Evolutionary conservation across 2,329 filamentous ascomycete genomes (phyloP), one percentile per base, ranked within the genome.

Genomic region (Talaromyces sp.): DNA sequence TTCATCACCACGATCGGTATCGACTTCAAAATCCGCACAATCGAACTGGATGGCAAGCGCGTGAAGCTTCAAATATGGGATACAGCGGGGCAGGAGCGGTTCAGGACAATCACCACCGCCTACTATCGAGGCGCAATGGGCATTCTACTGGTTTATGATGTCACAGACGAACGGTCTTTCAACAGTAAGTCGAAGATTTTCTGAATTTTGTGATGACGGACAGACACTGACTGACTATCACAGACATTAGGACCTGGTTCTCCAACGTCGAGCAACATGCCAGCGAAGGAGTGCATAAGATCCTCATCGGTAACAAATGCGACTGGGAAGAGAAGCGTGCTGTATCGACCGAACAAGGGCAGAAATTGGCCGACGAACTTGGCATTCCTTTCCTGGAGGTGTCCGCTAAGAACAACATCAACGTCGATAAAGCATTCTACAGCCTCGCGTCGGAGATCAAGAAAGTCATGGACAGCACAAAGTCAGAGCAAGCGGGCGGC

Each of bases 1-100:
- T 97, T 97, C 85, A 97, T 97, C 84, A 97, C 93, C 68, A 99
- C 95, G 69, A 99, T 99, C 81, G 95, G 95, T 72, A 98, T 99
- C 84, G 95, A 99, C 83, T 99, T 99, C 85, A 99, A 99, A 87
- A 99, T 99, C 78, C 88, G 95, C 71, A 99, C 95, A 70, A 99
- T 99, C 82, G 95, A 99, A 83, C 86, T 99, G 72, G 95, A 99
- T 82, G 94, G 94, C 78, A 99, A 99, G 87, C 88, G 94, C 69
- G 95, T 99, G 74, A 99, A 99, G 86, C 84, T 99, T 78, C 95
- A 99, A 84, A 99, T 99, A 82, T 99, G 95, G 95, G 95, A 99
- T 77, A 99, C 95, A 31, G 95, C 95, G 62, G 95, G 95, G 63
- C 95, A 99, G 81, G 95, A 99, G 83, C 90, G 95, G 68, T 99